Evolutionary conservation across 2,329 filamentous ascomycete genomes (phyloP), one percentile per base, ranked within the genome.

Genomic region (Cadophora malorum): DNA sequence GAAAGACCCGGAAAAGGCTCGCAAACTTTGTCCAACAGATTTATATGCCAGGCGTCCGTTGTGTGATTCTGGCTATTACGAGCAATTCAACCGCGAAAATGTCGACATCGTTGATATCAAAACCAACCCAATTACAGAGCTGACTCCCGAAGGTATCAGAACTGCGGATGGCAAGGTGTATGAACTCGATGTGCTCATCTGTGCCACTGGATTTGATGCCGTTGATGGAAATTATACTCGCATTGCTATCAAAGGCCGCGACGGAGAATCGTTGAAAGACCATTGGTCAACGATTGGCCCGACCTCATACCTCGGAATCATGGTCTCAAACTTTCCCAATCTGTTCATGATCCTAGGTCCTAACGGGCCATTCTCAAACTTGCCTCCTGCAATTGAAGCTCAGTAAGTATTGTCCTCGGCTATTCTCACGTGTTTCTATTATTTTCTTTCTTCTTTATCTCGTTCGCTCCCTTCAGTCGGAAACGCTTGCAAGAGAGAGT

Each of bases 291-390:
- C 75, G 1, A 67, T 71, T 1, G 77, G 75, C 6, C 74, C 77
- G 12, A 75, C 69, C 16, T 75, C 79, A 0, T 82, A 81, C 68
- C 74, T 83, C 0, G 82, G 82, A 0, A 67, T 82, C 5, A 72
- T 73, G 2, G 75, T 79, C 1, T 67, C 77, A 0, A 74, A 78
- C 0, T 83, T 81, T 65, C 83, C 83, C 0, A 83, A 84, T 68
- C 73, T 84, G 67, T 80, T 84, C 69, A 79, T 80, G 73, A 72
- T 81, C 14, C 64, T 70, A 3, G 81, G 81, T 0, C 81, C 81
- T 0, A 74, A 80, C 61, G 79, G 78, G 41, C 78, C 78, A 12
- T 82, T 81, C 58, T 74, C 76, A 3, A 82, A 81, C 67, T 72
- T 77, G 1, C 80, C 79, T 3, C 74, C 77, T 0, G 74, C 75